Evolutionary conservation across 176 grass and related monocot genomes (phyloP).

Genomic region (Thinopyrum elongatum): DNA sequence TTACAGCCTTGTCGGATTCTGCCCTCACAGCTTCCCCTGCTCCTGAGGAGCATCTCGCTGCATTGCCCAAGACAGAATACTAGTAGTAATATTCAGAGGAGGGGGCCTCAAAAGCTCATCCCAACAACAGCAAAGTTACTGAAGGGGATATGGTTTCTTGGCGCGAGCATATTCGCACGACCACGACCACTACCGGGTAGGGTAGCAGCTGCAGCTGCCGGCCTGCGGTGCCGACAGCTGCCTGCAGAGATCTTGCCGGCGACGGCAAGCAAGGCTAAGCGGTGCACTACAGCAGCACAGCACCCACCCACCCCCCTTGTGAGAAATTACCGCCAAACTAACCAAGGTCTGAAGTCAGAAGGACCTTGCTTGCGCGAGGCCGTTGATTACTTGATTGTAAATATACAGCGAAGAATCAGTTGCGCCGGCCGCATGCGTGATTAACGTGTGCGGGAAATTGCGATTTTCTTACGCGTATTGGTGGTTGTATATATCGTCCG

Average conservation of each 20-base stretch:
- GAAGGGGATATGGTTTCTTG: conserved; percentile 21
- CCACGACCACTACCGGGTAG: not conserved
- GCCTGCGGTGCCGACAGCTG: not conserved
- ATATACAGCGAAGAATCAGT: not conserved
- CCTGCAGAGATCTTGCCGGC: conserved; percentile 5
- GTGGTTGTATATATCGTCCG: not conserved
- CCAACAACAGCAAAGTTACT: conserved; percentile 4
- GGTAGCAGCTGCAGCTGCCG: not conserved
- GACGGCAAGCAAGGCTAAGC: conserved; percentile 38
- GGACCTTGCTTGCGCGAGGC: not conserved
- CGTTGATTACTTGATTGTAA: not conserved
- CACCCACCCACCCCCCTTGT: not conserved
- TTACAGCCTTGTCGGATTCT: not conserved
- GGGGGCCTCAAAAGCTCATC: not conserved
- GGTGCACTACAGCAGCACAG: not conserved
- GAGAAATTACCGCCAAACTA: not conserved
- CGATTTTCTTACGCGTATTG: not conserved
- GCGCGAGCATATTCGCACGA: conserved; percentile 29
- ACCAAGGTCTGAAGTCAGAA: not conserved
- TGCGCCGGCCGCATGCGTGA: conserved; percentile 9
- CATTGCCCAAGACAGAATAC: not conserved
- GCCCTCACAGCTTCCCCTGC: not conserved
- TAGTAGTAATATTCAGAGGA: not conserved
- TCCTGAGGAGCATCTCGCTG: not conserved
- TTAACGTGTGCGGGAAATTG: conserved; percentile 16